Evolutionary conservation across 305 asterid species (phyloP).

Genomic region (Fraxinus velutina): DNA sequence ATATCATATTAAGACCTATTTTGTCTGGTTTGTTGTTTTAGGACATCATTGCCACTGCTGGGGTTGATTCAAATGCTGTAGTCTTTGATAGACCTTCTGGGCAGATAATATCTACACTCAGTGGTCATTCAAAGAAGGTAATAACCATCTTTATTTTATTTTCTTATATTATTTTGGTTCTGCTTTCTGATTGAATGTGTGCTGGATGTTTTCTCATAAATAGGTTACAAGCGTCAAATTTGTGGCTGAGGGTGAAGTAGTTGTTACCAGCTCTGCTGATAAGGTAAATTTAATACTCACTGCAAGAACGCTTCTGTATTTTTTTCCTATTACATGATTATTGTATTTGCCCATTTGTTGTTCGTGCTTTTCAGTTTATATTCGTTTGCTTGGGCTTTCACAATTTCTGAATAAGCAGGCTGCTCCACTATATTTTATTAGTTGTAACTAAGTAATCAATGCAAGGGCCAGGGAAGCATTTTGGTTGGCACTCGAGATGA

Average conservation of each 20-base stretch:
- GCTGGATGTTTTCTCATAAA: constrained; percentile 7
- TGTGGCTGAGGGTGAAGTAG: constrained; percentile 69
- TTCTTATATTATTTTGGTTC: background rate
- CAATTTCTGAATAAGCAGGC: background rate
- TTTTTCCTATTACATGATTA: constrained; percentile 4
- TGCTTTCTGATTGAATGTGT: background rate
- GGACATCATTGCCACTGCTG: constrained; percentile 97
- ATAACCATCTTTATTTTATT: background rate
- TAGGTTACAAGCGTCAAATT: constrained; percentile 90
- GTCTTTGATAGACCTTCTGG: constrained; percentile 83
- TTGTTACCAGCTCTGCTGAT: constrained; percentile 87
- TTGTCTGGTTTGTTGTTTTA: constrained; percentile 25
- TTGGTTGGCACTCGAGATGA: background rate
- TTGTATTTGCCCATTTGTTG: background rate
- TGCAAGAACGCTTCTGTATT: background rate
- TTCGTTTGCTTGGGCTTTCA: background rate
- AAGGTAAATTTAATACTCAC: constrained; percentile 46
- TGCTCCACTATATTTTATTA: background rate
- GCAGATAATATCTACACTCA: constrained; percentile 79
- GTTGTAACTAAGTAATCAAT: background rate
- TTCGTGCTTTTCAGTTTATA: background rate
- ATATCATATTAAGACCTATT: background rate
- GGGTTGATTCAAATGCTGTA: constrained; percentile 81
- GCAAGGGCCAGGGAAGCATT: background rate
- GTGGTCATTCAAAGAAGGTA: constrained; percentile 95